These are phyloP conservation scores for Bimuria novae-zelandiae DNA, from an alignment of 2,329 filamentous ascomycete genomes.

Conservation along the genomic window DNA sequence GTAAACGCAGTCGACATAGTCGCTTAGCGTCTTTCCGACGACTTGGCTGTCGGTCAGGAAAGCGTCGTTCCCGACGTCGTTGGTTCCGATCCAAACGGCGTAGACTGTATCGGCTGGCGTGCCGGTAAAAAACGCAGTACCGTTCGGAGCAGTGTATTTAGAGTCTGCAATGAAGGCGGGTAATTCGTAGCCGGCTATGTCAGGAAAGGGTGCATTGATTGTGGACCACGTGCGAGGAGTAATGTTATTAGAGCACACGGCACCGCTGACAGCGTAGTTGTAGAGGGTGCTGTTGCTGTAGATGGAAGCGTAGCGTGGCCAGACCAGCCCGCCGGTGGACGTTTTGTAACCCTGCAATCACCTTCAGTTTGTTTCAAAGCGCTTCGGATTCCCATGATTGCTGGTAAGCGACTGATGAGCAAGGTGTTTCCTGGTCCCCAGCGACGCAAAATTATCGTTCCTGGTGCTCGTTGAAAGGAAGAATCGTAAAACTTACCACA, in stretches of 20 bases:
- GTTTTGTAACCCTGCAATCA: constrained; percentile 54
- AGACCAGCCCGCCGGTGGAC: constrained; percentile 67
- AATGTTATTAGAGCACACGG: constrained; percentile 72
- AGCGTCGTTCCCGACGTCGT: constrained; percentile 70
- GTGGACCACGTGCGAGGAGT: constrained; percentile 58
- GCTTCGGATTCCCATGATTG: too few relatives aligned
- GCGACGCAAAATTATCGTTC: too few relatives aligned
- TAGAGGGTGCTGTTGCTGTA: constrained; percentile 60
- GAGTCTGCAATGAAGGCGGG: constrained; percentile 55
- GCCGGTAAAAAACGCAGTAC: constrained; percentile 50
- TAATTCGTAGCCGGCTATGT: constrained; percentile 53
- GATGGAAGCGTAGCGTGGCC: constrained; percentile 69
- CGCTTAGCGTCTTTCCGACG: constrained; percentile 61
- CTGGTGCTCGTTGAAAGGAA: too few relatives aligned
- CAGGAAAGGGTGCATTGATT: constrained; percentile 64
- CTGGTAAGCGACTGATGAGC: too few relatives aligned
- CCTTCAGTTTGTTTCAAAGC: constrained; percentile 6
- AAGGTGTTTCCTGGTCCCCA: too few relatives aligned
- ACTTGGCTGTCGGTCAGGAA: constrained; percentile 70
- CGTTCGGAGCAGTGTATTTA: constrained; percentile 38
- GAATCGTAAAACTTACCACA: constrained; percentile 39
- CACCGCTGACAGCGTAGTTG: constrained; percentile 75
- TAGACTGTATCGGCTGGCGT: constrained; percentile 69
- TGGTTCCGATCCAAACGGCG: constrained; percentile 79
- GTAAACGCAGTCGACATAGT: constrained; percentile 73